Conservation (phyloP, 2,329 filamentous ascomycete genomes). For the Blumeriella jaapii region DNA sequence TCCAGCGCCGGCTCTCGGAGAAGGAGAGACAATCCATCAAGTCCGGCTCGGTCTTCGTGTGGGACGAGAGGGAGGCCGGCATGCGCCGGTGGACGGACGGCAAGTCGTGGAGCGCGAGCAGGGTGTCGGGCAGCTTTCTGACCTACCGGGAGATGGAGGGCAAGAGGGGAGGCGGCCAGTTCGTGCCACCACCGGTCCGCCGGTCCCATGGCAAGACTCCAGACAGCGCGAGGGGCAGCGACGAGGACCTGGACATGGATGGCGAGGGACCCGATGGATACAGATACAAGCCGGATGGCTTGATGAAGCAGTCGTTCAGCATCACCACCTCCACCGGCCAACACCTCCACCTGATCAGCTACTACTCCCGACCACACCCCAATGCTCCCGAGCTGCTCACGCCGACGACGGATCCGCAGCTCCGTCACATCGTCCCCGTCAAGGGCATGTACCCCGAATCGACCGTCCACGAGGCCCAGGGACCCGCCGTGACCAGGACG, state of each 20-base stretch:
- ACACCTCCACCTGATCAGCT: slow-evolving; percentile 94
- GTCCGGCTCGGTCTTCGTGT: slow-evolving; percentile 97
- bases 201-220: slow-evolving; percentile 62
- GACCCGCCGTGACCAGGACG: slow-evolving; percentile 68
- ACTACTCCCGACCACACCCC: slow-evolving; percentile 75
- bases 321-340: slow-evolving; percentile 87
- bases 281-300: slow-evolving; percentile 86
- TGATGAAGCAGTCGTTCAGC: slow-evolving; percentile 99
- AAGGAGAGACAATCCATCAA: slow-evolving; percentile 95
- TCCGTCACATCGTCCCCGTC: slow-evolving; percentile 72
- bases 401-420: slow-evolving; percentile 66
- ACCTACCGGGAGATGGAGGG: slow-evolving; percentile 99
- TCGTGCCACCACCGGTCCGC: slow-evolving; percentile 45
- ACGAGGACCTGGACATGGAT: slow-evolving; percentile 64
- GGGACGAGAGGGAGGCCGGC: slow-evolving; percentile 95
- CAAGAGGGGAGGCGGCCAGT: slow-evolving; percentile 72
- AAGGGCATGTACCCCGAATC: slow-evolving; percentile 98
- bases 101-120: slow-evolving; percentile 97
- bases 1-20: slow-evolving; percentile 91
- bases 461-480: slow-evolving; percentile 75
- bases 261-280: slow-evolving; percentile 77
- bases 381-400: slow-evolving; percentile 63
- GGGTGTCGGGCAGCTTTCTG: slow-evolving; percentile 92
- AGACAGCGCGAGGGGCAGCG: slow-evolving; percentile 68
- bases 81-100: slow-evolving; percentile 99